These are phyloP conservation scores for Somion occarium DNA, from an alignment of 1,284 basidiomycete species.

Conservation along the genomic window DNA sequence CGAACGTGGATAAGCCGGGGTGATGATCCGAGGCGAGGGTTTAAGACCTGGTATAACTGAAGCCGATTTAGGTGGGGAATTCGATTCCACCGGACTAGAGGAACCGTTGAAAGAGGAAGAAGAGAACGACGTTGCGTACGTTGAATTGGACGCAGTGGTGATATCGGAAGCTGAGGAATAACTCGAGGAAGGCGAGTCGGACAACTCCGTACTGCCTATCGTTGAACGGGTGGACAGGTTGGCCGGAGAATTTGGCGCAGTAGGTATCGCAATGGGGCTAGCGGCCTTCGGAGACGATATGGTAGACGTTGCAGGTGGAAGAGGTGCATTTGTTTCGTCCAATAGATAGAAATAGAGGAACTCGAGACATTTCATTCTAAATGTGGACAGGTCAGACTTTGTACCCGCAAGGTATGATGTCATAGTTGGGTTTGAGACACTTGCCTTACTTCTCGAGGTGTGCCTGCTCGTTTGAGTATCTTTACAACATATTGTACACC, in stretches of 20 bases:
- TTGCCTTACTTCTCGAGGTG: conserved; percentile 79
- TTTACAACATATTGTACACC: conserved; percentile 80
- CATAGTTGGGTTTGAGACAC: conserved; percentile 16
- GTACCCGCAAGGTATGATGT: background rate
- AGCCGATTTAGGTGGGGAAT: conserved; percentile 11
- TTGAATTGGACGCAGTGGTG: conserved; percentile 22
- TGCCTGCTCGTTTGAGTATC: conserved; percentile 76
- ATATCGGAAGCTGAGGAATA: conserved; percentile 27
- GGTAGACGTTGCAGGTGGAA: too few species aligned
- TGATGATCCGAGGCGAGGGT: conserved; percentile 20
- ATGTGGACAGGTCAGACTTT: background rate
- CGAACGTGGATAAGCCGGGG: conserved; percentile 30
- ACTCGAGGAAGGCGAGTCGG: conserved; percentile 31
- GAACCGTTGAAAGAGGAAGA: conserved; percentile 9
- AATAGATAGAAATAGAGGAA: conserved; percentile 90
- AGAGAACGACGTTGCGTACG: conserved; percentile 23
- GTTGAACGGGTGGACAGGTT: conserved; percentile 20
- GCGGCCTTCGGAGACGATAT: background rate
- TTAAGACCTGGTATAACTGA: conserved; percentile 11
- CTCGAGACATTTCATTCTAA: conserved; percentile 89
- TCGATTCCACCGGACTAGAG: conserved; percentile 11
- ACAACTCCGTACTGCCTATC: conserved; percentile 28
- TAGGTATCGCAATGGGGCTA: conserved; percentile 18
- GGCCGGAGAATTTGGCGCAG: conserved; percentile 18
- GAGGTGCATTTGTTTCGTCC: conserved; percentile 50